These are phyloP conservation scores for Entamoeba nuttalli DNA, from an alignment of 208 protist species.

Conservation along the genomic window DNA sequence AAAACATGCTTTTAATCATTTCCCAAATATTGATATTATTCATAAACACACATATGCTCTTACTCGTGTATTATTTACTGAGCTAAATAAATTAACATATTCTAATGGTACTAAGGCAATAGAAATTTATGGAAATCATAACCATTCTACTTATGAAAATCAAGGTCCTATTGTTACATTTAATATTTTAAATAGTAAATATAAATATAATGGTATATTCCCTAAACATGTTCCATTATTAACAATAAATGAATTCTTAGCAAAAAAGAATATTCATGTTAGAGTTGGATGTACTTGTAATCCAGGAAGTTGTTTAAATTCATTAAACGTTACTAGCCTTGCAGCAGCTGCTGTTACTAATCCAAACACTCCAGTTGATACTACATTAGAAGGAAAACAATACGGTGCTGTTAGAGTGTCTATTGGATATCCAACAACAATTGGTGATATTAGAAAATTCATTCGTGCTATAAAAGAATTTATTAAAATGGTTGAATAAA, in stretches of 20 bases:
- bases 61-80: background rate
- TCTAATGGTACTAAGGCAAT: conserved; percentile 15
- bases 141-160: background rate
- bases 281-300: conserved; percentile 2
- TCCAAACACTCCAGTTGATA: background rate
- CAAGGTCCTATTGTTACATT: conserved; percentile 25
- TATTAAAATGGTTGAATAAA: background rate
- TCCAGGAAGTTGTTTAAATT: background rate
- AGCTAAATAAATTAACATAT: conserved; percentile 2
- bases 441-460: conserved; percentile 15
- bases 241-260: background rate
- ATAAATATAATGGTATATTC: conserved; percentile 6
- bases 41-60: conserved; percentile 3
- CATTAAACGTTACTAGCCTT: background rate
- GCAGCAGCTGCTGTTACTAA: background rate
- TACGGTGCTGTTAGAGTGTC: conserved; percentile 9
- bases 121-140: conserved; percentile 20
- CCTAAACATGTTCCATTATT: background rate
- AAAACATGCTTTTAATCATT: conserved; percentile 8
- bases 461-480: background rate
- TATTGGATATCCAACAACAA: conserved; percentile 14
- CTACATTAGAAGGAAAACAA: background rate
- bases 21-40: background rate
- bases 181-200: conserved; percentile 7
- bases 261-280: background rate